Conservation (phyloP, 106 monocot species). For the Chionographis japonica region DNA sequence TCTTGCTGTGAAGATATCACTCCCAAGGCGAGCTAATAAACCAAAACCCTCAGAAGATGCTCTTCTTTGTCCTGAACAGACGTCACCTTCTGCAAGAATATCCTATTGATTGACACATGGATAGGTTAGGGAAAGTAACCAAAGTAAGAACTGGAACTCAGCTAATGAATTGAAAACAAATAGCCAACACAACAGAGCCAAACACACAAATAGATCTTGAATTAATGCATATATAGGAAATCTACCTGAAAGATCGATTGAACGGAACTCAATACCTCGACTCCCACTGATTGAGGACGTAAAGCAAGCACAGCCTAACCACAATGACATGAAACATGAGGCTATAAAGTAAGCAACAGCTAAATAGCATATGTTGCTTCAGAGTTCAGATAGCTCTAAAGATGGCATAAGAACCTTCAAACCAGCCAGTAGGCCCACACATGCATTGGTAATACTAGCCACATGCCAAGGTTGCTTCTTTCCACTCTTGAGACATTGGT, state of each 20-base stretch:
- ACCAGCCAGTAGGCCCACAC: slow-evolving; percentile 76
- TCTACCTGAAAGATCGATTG: slow-evolving; percentile 79
- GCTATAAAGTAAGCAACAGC: slow-evolving; percentile 1
- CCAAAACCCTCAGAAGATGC: slow-evolving; percentile 91
- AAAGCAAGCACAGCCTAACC: slow-evolving; percentile 46
- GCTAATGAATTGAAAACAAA: background rate
- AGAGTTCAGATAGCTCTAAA: background rate
- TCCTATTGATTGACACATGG: slow-evolving; percentile 27
- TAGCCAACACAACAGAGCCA: background rate
- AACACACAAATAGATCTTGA: background rate
- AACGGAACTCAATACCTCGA: slow-evolving; percentile 60
- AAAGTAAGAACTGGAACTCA: background rate
- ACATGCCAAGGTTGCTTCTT: slow-evolving; percentile 74
- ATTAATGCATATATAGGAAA: background rate
- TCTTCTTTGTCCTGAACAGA: slow-evolving; percentile 65
- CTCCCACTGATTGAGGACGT: slow-evolving; percentile 42
- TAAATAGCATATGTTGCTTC: background rate
- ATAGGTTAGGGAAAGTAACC: background rate
- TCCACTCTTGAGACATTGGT: slow-evolving; percentile 63
- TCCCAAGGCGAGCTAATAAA: slow-evolving; percentile 78
- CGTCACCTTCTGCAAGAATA: slow-evolving; percentile 74
- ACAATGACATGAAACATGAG: slow-evolving; percentile 1
- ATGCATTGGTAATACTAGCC: slow-evolving; percentile 72
- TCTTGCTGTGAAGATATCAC: slow-evolving; percentile 81
- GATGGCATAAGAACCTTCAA: slow-evolving; percentile 50